phyloP scores from a whole-genome alignment of 2,329 filamentous ascomycete genomes.

The Xylariomycetidae sp. region DNA sequence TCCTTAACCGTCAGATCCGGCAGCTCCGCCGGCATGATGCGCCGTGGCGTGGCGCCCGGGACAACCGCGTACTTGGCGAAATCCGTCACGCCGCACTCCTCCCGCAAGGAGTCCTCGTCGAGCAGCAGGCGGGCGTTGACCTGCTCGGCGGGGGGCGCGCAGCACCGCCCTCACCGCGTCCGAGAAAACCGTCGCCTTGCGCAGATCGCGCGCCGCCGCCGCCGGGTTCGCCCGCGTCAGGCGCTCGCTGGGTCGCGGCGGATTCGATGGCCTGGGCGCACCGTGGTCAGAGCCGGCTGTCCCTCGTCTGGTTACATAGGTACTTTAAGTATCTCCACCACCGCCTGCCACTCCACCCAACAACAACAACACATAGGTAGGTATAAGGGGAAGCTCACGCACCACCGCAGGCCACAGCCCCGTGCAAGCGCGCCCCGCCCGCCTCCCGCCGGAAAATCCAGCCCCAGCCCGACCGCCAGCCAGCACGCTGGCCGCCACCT shows the following conservation, averaged over 20 bases:
- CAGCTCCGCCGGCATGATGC: constrained; percentile 70
- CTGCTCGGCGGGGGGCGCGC: constrained; percentile 43
- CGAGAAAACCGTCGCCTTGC: constrained; percentile 68
- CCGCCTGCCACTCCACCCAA: too few relatives aligned
- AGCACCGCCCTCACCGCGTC: constrained; percentile 73
- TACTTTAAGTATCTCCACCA: too few relatives aligned
- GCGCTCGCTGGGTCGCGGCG: constrained; percentile 11
- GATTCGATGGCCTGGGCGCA: constrained; percentile 63
- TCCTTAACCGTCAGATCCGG: constrained; percentile 68
- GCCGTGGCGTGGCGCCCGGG: constrained; percentile 42
- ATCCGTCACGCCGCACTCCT: constrained; percentile 57
- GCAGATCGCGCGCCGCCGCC: constrained; percentile 54
- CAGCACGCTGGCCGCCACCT: constrained; percentile 75
- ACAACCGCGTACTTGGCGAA: constrained; percentile 67
- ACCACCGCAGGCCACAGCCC: constrained; percentile 78
- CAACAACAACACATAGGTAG: too few relatives aligned
- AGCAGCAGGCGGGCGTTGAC: constrained; percentile 70
- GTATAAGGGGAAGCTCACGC: too few relatives aligned
- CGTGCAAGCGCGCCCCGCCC: constrained; percentile 73
- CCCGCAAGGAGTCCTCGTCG: constrained; percentile 75
- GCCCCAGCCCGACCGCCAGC: constrained; percentile 71
- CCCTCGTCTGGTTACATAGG: too few relatives aligned
- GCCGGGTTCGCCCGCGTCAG: constrained; percentile 25
- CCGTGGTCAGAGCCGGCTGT: too few relatives aligned
- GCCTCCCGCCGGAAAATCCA: too few relatives aligned